Base-by-base conservation (phyloP, 2,329 filamentous ascomycete species). In the Calonectria naviculata region DNA sequence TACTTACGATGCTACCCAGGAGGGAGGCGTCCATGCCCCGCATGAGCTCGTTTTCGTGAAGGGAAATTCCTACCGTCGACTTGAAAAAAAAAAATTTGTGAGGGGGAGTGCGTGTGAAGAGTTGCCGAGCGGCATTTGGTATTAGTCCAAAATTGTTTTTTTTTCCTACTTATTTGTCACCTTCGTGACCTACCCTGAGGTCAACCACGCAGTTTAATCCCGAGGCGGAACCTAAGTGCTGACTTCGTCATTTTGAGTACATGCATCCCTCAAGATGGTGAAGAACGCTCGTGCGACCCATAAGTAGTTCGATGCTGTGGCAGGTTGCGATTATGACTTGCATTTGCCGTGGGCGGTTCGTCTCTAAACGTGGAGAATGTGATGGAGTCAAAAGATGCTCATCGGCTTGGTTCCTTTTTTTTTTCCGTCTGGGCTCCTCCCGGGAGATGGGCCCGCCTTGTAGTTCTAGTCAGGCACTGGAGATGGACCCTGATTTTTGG, bases 401-500 rank as follows among this genome's bases (percentile, higher is more conserved):
- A 52, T 67, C 65, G 29, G 41, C 12, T 38, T 58, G 54, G 58
- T 73, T 64, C 34, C 29, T 54, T 41, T 70, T 65, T 67, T 67
- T 67, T 65, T 65, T 70, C 68, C 70, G 62, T 63, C 67, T 67
- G 44, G 67, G 68, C 65, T 73, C 62, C 34, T 77, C 47, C 71
- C 65, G 72, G 62, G 29, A 58, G 44, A 75, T 77, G 75, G 77
- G 75, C 72, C 68, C 72, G 68, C 70, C 66, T 70, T 72, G 62
- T 72, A 47, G 38, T 74, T 70, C 72, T 78, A 78, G 77, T 75
- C 77, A 78, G 77, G 77, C 70, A 78, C 75, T 70, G 62, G 62
- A 70, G 49, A 49, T 65, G 76, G 73, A 69, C 64, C 71, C 61
- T 63, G 62, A 54, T 21, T 69, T 67, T 71, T 67, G 67, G 61